Conservation (phyloP, 2,329 filamentous ascomycete genomes). For the Hymenoscyphus occultus region DNA sequence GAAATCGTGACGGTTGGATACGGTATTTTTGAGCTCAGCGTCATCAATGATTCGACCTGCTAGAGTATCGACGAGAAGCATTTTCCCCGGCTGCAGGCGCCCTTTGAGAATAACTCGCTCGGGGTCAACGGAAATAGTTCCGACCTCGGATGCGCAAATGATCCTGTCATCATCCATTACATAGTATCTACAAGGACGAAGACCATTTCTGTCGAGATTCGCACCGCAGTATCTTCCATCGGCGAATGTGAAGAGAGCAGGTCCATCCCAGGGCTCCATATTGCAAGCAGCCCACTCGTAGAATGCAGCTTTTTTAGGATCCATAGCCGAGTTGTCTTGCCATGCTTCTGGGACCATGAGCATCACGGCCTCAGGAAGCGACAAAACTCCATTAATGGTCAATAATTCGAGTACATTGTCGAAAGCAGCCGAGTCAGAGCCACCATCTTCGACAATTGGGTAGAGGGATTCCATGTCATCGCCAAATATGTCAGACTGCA, state of each 20-base stretch:
- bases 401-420: slow-evolving; percentile 94
- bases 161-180: slow-evolving; percentile 96
- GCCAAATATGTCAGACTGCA: slow-evolving; percentile 89
- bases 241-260: slow-evolving; percentile 93
- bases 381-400: slow-evolving; percentile 93
- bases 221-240: slow-evolving; percentile 96
- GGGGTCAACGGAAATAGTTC: slow-evolving; percentile 86
- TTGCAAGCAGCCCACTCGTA: slow-evolving; percentile 98
- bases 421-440: slow-evolving; percentile 94
- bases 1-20: slow-evolving; percentile 86
- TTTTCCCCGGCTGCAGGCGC: slow-evolving; percentile 87
- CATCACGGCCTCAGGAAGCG: slow-evolving; percentile 94
- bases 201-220: slow-evolving; percentile 92
- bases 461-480: slow-evolving; percentile 89
- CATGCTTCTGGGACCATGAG: slow-evolving; percentile 97
- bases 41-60: slow-evolving; percentile 93
- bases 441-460: slow-evolving; percentile 93
- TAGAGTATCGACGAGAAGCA: slow-evolving; percentile 92
- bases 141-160: slow-evolving; percentile 94
- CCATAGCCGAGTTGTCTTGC: slow-evolving; percentile 91
- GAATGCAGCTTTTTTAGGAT: slow-evolving; percentile 92
- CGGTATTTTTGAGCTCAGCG: slow-evolving; percentile 82
- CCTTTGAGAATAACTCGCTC: slow-evolving; percentile 91
- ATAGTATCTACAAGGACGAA: slow-evolving; percentile 95
- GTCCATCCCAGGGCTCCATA: slow-evolving; percentile 99